These are phyloP conservation scores for Talaromyces proteolyticus DNA, from an alignment of 495 filamentous ascomycete genomes.

Conservation along the genomic window DNA sequence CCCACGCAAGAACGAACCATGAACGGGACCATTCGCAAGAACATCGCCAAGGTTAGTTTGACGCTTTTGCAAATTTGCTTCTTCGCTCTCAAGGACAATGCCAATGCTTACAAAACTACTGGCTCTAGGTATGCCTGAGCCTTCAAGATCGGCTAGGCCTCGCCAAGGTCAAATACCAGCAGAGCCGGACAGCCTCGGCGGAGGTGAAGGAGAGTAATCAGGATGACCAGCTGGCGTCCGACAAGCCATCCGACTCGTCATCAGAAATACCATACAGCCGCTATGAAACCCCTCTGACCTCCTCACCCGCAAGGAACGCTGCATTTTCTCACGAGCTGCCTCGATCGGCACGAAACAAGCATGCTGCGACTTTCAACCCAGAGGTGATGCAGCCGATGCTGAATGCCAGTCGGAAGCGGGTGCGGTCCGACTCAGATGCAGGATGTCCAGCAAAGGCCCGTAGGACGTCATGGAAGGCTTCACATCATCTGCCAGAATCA, in stretches of 20 bases:
- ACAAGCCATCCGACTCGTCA: constrained; percentile 67
- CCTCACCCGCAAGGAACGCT: constrained; percentile 30
- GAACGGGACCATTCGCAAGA: constrained; percentile 34
- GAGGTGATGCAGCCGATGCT: constrained; percentile 41
- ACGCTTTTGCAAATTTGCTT: too few relatives aligned
- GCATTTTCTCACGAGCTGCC: constrained; percentile 41
- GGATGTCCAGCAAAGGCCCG: constrained; percentile 50
- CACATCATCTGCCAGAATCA: constrained; percentile 70
- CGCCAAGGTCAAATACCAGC: constrained; percentile 92
- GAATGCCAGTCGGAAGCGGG: constrained; percentile 54
- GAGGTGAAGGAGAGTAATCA: constrained; percentile 66
- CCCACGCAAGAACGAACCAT: not conserved
- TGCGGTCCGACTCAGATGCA: constrained; percentile 60
- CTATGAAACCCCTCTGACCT: constrained; percentile 41
- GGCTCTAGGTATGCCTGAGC: constrained; percentile 73
- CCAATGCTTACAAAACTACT: not conserved
- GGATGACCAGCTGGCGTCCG: constrained; percentile 51
- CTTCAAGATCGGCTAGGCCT: constrained; percentile 90
- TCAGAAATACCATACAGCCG: constrained; percentile 52
- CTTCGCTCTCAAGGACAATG: not conserved
- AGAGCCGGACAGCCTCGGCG: constrained; percentile 51
- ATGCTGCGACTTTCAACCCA: constrained; percentile 43
- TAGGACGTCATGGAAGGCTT: constrained; percentile 64
- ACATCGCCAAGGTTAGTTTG: constrained; percentile 71
- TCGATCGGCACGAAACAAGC: constrained; percentile 38